Evolutionary conservation across 169 alveolate species (phyloP).

Genomic region (Cytauxzoon felis): DNA sequence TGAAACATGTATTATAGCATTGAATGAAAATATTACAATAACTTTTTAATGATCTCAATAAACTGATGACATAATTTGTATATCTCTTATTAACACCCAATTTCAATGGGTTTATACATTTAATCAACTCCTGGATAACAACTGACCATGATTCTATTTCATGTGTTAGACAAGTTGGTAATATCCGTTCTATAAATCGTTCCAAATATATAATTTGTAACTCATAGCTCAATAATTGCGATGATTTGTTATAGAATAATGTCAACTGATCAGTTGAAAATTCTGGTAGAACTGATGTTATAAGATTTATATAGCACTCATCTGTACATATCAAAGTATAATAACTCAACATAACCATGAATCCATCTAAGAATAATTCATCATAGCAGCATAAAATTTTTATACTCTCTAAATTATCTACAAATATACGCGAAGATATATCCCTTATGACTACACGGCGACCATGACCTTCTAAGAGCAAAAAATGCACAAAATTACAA

Average conservation of each 20-base stretch:
- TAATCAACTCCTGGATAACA: conserved; percentile 8
- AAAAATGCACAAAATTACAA: too few species aligned
- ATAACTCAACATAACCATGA: conserved; percentile 28
- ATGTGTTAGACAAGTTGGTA: conserved; percentile 55
- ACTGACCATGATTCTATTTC: conserved; percentile 40
- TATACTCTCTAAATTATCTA: conserved; percentile 2
- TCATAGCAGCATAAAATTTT: conserved; percentile 9
- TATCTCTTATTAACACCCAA: conserved; percentile 23
- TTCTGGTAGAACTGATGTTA: conserved; percentile 27
- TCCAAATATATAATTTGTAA: conserved; percentile 29
- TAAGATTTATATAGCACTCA: conserved; percentile 40
- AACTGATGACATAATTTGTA: conserved; percentile 22
- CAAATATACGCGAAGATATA: conserved; percentile 22
- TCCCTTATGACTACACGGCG: conserved; percentile 22
- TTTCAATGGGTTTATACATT: conserved; percentile 30
- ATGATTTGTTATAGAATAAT: conserved; percentile 24
- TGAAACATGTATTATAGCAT: conserved; percentile 32
- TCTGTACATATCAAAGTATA: conserved; percentile 50
- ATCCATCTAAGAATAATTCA: conserved; percentile 1
- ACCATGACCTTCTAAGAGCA: too few species aligned
- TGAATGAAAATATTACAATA: conserved; percentile 42
- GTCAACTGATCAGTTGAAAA: not conserved
- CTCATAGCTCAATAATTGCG: conserved; percentile 29
- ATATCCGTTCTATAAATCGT: conserved; percentile 45
- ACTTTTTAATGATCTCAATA: conserved; percentile 51